Base-by-base conservation (phyloP, 164 flowering plant species). In the Kingdonia uniflora region DNA sequence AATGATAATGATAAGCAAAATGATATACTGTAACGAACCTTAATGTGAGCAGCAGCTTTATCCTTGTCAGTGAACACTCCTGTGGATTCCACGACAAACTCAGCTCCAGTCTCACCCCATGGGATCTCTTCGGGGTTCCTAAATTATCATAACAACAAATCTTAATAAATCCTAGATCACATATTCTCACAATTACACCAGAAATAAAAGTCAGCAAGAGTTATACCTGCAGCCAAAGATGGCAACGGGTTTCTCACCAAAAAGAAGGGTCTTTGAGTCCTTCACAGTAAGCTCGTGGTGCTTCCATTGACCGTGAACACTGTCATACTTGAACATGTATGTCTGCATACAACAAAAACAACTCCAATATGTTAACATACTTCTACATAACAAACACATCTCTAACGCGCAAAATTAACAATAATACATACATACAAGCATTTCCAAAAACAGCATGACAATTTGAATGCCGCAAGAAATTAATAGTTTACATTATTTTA, bases 241-340 rank as follows among this genome's bases (percentile, higher is more conserved):
- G 21, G 82, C 25, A 17, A 89, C 95, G 19, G 81, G 56, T 66
- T 79, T 81, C 60, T 78, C 86, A 16, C 84, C 95, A 58, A 89
- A 86, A 51, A 86, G 89, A 68, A 89, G 86, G 17, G 95, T 84
- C 55, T 89, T 84, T 0, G 69, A 51, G 54, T 89, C 97, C 80
- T 76, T 74, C 16, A 84, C 76, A 64, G 72, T 81, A 15, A 85
- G 12, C 12, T 84, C 92, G 35, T 69, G 58, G 24, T 86, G 80
- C 65, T 86, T 87, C 91, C 91, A 86, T 41, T 70, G 82, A 16
- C 97, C 97, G 37, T 88, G 91, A 49, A 80, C 89, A 65, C 66
- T 75, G 60, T 88, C 97, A 54, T 88, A 89, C 72, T 85, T 85
- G 61, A 89, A 89, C 97, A 89, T 89, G 61, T 85, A 85, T 38